Evolutionary conservation across 805 yeast species (phyloP).

Genomic region (Wickerhamiella bombiphila): DNA sequence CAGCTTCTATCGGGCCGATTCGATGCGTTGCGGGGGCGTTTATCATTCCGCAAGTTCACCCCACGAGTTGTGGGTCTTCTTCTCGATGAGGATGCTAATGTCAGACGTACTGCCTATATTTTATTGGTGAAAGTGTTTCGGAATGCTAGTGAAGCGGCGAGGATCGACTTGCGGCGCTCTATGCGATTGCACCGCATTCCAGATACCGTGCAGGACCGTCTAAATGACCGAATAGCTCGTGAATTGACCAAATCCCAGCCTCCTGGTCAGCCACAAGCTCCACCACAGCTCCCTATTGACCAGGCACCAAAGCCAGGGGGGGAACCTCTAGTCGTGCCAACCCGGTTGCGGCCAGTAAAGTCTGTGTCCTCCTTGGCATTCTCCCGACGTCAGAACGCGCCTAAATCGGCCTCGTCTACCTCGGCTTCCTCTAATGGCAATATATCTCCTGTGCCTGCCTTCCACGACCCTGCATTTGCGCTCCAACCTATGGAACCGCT

Average conservation of each 20-base stretch:
- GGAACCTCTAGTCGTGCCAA: background rate
- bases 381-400: background rate
- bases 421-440: background rate
- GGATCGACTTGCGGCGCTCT: slow-evolving; percentile 32
- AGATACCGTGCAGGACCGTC: slow-evolving; percentile 1
- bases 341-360: background rate
- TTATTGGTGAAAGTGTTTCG: slow-evolving; percentile 29
- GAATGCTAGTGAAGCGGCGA: slow-evolving; percentile 27
- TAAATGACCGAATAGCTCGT: slow-evolving; percentile 4
- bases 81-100: slow-evolving; percentile 16
- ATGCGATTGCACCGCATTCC: slow-evolving; percentile 22
- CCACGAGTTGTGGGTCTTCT: slow-evolving; percentile 22
- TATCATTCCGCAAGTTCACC: slow-evolving; percentile 23
- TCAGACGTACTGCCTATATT: slow-evolving; percentile 18
- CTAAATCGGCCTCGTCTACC: background rate
- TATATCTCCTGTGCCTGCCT: slow-evolving; percentile 2
- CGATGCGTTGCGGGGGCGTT: slow-evolving; percentile 17
- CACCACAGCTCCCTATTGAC: background rate
- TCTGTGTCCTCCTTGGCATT: too few relatives aligned
- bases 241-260: background rate
- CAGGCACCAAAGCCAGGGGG: background rate
- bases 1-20: slow-evolving; percentile 17
- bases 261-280: background rate
- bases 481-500: slow-evolving; percentile 29
- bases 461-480: slow-evolving; percentile 18